Evolutionary conservation across 2,329 filamentous ascomycete genomes (phyloP), one percentile per base, ranked within the genome.

Genomic region (Monilinia laxa): DNA sequence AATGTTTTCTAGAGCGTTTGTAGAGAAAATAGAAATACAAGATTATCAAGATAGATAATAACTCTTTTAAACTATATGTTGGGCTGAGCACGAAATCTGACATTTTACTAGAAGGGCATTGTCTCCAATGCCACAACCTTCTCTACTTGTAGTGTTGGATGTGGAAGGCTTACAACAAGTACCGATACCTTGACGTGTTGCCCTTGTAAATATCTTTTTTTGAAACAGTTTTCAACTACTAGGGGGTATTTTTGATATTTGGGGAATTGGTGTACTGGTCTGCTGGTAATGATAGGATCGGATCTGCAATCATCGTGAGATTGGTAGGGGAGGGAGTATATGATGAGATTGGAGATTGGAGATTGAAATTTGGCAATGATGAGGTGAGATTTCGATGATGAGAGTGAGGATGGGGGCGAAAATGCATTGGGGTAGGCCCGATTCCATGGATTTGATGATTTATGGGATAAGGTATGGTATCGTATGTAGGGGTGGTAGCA

Each of bases 41-140:
- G n/a, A 28, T 60, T 25, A 12, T 20, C 38, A 51, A 51, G 45
- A 25, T 51, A 25, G 12, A 60, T 25, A 14, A 25, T 51, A 18
- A 58, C n/a, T 18, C 12, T 25, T 23, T 9, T n/a, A 6, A 42
- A 23, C 25, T 3, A 20, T 12, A 20, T 57, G 20, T 51, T 3
- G 47, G 10, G 47, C 12, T 51, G n/a, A 23, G 20, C 20, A 23
- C 23, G 20, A 23, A 11, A 23, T 51, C n/a, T 47, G 45, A 47
- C 47, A 51, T 51, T 23, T 23, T 23, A 51, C 47, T 23, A 25
- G 11, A 11, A 10, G 49, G n/a, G 49, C 11, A 55, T 38, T 55
- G n/a, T 55, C 53, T 55, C 38, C 3, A 55, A 55, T 55, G 53
- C 53, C 53, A 38, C 53, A 38, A 55, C 53, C 38, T 38, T 14